Evolutionary conservation across 805 yeast genomes (phyloP), one percentile per base, ranked within the genome.

Genomic region (Barnettozyma botsteinii): DNA sequence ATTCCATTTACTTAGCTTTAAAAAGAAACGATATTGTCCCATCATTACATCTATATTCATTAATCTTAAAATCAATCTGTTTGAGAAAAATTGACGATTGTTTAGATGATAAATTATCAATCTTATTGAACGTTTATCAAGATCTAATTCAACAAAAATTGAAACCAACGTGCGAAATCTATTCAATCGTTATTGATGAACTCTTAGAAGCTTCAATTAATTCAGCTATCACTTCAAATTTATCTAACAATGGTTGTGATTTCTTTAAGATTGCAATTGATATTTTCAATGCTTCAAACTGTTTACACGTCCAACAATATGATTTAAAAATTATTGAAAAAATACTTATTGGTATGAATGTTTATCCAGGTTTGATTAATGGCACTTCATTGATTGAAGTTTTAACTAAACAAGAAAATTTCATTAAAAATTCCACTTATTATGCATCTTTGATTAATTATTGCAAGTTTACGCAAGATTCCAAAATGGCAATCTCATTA

Each of bases 81-180:
- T 45, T 57, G 31, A 69, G 93, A 57, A 51, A 65, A 3, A 59
- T 75, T 40, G 73, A 73, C 41, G 72, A 69, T 46, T 66, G 78
- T 20, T 59, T 75, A 7, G 87, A 83, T 55, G 72, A 70, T 33
- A 74, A 72, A 53, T 65, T 83, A 55, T 81, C 85, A 2, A 75
- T 72, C 39, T 56, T 83, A 42, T 61, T 83, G 47, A 79, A 77
- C 17, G 77, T 81, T 26, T 83, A 83, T 54, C 84, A 83, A 37
- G 88, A 81, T 50, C 62, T 81, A 55, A 65, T 83, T 28, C 53
- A 72, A 19, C 66, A 69, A 47, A 67, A 65, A 45, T 44, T 75
- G 29, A 79, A 75, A 53, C 93, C 93, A 14, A 66, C 71, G 20
- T 51, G 56, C 31, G 64, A 63, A 15, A 80, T 85, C 7, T 82